These are phyloP conservation scores for Aspergillus sergii DNA, from an alignment of 2,329 filamentous ascomycete genomes.

Conservation along the genomic window DNA sequence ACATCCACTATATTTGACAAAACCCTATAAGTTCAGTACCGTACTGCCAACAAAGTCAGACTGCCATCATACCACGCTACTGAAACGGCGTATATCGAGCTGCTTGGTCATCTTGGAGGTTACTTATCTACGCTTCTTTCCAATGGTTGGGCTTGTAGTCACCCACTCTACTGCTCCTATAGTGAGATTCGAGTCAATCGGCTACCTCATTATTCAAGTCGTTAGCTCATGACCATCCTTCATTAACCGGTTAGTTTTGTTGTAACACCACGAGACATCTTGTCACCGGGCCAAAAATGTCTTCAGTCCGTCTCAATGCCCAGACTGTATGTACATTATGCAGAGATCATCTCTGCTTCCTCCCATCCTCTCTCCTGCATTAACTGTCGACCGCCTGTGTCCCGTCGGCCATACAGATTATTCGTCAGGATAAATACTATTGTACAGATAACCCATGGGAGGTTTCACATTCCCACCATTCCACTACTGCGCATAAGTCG, in stretches of 20 bases:
- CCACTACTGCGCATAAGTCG: background rate
- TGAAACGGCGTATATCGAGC: too few relatives aligned
- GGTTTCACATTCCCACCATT: slow-evolving; percentile 8
- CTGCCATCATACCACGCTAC: too few relatives aligned
- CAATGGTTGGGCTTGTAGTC: background rate
- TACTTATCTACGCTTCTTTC: background rate
- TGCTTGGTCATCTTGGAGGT: background rate
- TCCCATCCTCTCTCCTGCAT: slow-evolving; percentile 6
- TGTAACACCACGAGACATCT: slow-evolving; percentile 19
- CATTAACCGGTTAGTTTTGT: slow-evolving; percentile 24
- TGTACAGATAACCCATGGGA: slow-evolving; percentile 30
- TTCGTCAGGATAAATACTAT: slow-evolving; percentile 25
- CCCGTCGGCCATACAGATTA: slow-evolving; percentile 7
- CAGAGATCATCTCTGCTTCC: slow-evolving; percentile 5
- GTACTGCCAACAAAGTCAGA: too few relatives aligned
- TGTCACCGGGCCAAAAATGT: slow-evolving; percentile 14
- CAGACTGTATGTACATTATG: slow-evolving; percentile 25
- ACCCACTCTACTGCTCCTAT: background rate
- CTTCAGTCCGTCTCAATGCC: slow-evolving; percentile 7
- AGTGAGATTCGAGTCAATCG: background rate
- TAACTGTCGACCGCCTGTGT: slow-evolving; percentile 4
- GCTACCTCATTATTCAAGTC: background rate
- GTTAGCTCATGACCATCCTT: slow-evolving; percentile 12
- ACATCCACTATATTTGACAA: too few relatives aligned
- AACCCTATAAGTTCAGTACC: too few relatives aligned